Evolutionary conservation across 129 eudicot species (phyloP).

Genomic region (Lactuca saligna): DNA sequence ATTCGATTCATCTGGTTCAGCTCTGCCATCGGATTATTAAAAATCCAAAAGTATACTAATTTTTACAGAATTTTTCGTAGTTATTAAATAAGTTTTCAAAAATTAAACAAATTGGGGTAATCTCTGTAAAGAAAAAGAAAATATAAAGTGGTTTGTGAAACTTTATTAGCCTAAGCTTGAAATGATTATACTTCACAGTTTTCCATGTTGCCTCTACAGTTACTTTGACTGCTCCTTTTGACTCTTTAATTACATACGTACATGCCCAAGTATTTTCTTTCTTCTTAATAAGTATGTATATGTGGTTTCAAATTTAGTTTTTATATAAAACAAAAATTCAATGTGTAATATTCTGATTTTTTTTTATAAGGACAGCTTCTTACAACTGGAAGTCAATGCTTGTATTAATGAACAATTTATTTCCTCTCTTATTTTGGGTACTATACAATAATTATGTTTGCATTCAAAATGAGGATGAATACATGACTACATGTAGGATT

Average conservation of each 20-base stretch:
- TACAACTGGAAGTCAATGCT: not conserved
- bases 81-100: no score
- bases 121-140: no score
- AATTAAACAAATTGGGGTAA: no score
- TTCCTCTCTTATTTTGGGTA: not conserved
- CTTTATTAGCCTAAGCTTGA: conserved; percentile 14
- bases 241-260: not conserved
- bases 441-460: no score
- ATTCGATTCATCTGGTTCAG: no score
- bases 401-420: not conserved
- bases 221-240: conserved; percentile 23
- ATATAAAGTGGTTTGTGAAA: not conserved
- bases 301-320: not conserved
- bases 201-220: conserved; percentile 20
- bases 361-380: not conserved
- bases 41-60: no score
- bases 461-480: no score
- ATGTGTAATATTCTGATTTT: not conserved
- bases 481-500: no score
- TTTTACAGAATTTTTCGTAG: no score
- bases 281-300: not conserved
- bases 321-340: not conserved
- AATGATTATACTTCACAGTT: conserved; percentile 29
- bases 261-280: no score
- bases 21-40: no score